Conservation (phyloP, 345 rosid species). For the Sapria himalayana region DNA sequence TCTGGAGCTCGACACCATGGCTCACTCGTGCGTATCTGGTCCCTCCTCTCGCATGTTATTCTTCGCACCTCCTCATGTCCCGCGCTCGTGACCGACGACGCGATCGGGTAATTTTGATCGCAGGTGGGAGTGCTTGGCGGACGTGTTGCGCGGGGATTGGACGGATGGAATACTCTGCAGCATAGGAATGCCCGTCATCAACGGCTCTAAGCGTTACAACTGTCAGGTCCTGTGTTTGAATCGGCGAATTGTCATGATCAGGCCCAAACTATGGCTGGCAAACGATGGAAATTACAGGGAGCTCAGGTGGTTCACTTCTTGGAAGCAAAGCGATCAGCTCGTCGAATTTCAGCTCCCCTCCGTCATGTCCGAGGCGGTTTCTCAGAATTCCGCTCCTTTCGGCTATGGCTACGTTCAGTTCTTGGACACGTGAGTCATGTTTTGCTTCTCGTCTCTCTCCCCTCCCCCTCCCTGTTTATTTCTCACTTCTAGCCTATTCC, state of each 20-base stretch:
- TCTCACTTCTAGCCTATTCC: conserved; percentile 6
- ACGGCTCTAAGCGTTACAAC: conserved; percentile 83
- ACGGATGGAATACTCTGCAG: conserved; percentile 79
- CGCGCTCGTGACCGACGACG: too few species aligned
- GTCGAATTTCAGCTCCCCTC: conserved; percentile 57
- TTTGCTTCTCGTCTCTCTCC: neutral
- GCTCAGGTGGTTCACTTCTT: conserved; percentile 73
- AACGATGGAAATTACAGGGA: conserved; percentile 84
- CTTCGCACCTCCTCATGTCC: too few species aligned
- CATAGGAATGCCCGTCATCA: conserved; percentile 78
- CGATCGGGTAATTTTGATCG: too few species aligned
- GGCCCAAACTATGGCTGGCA: conserved; percentile 90
- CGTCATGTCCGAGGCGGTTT: conserved; percentile 49
- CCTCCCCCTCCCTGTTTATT: neutral
- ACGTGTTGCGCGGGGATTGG: conserved; percentile 55
- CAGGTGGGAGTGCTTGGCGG: conserved; percentile 95
- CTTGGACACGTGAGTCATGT: conserved; percentile 51
- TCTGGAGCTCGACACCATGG: conserved; percentile 70
- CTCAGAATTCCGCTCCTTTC: conserved; percentile 61
- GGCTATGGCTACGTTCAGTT: conserved; percentile 82
- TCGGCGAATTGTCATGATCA: conserved; percentile 60
- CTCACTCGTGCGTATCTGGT: conserved; percentile 49
- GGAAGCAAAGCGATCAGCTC: conserved; percentile 58
- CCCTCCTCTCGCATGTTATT: too few species aligned
- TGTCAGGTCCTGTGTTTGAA: conserved; percentile 83